Evolutionary conservation across 2,329 filamentous ascomycete species (phyloP).

Genomic region (Bipolaris bicolor): DNA sequence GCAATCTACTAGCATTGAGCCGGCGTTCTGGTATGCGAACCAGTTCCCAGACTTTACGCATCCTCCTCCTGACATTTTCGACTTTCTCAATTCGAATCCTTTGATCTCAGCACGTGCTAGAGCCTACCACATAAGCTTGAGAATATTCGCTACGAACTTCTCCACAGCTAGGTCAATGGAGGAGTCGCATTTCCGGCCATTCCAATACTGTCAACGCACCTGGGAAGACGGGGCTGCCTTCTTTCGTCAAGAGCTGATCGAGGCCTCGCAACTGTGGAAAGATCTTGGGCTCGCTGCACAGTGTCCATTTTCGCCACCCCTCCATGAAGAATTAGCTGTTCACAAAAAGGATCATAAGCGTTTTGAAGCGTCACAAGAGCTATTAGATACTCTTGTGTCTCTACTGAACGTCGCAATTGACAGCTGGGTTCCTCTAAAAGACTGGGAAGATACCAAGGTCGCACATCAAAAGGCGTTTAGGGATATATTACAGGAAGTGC

Average conservation of each 20-base stretch:
- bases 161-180: conserved; percentile 43
- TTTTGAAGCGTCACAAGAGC: conserved; percentile 44
- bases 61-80: conserved; percentile 24
- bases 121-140: conserved; percentile 43
- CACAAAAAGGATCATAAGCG: conserved; percentile 41
- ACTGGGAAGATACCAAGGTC: conserved; percentile 42
- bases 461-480: conserved; percentile 41
- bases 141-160: conserved; percentile 42
- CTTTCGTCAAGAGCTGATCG: conserved; percentile 51
- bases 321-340: conserved; percentile 29
- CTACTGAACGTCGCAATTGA: conserved; percentile 36
- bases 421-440: conserved; percentile 46
- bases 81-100: conserved; percentile 20
- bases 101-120: conserved; percentile 40
- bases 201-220: conserved; percentile 50
- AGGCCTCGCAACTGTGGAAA: conserved; percentile 47
- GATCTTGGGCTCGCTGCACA: conserved; percentile 47
- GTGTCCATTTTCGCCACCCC: conserved; percentile 43
- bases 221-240: conserved; percentile 52
- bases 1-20: conserved; percentile 51
- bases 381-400: conserved; percentile 37
- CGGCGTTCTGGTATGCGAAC: conserved; percentile 50
- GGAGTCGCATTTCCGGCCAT: conserved; percentile 47
- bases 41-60: conserved; percentile 51
- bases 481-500: conserved; percentile 41